phyloP scores from a whole-genome alignment of 2,329 filamentous ascomycete species.

The Sporothrix euskadiensis region DNA sequence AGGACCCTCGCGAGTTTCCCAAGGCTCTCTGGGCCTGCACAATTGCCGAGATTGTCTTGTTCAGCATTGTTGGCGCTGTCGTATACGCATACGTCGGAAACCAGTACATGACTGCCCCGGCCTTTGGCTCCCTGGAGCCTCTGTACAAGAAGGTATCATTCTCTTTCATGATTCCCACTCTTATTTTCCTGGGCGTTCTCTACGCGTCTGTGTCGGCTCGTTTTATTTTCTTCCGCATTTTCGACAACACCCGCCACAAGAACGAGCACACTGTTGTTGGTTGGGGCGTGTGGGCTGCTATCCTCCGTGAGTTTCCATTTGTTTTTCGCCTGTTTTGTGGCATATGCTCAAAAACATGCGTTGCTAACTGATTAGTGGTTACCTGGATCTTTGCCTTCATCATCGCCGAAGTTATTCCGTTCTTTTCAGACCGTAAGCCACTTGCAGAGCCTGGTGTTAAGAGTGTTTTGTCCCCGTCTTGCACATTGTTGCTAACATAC shows the following conservation, averaged over 20 bases:
- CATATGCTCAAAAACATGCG: not conserved
- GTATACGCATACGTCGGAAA: constrained; percentile 87
- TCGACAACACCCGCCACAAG: constrained; percentile 74
- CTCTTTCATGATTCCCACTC: constrained; percentile 92
- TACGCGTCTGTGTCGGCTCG: constrained; percentile 88
- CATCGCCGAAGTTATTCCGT: constrained; percentile 89
- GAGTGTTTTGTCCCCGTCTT: constrained; percentile 33
- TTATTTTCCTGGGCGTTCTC: constrained; percentile 87
- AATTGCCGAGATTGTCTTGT: constrained; percentile 82
- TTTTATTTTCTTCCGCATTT: constrained; percentile 89
- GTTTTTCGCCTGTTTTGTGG: not conserved
- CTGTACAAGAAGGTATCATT: constrained; percentile 86
- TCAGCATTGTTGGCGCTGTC: constrained; percentile 76
- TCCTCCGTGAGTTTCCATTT: constrained; percentile 55
- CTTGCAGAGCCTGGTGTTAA: not conserved
- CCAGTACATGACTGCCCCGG: constrained; percentile 83
- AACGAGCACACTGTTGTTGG: constrained; percentile 76
- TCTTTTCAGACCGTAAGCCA: constrained; percentile 72
- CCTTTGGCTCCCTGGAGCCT: constrained; percentile 79
- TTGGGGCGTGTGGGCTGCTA: constrained; percentile 75
- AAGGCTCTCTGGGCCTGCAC: constrained; percentile 92
- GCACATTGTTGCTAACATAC: constrained; percentile 35
- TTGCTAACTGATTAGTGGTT: constrained; percentile 44
- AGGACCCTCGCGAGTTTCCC: constrained; percentile 75
- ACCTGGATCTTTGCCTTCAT: constrained; percentile 90